Evolutionary conservation across 1,284 basidiomycete genomes (phyloP).

Genomic region (Apiotrichum gracile): DNA sequence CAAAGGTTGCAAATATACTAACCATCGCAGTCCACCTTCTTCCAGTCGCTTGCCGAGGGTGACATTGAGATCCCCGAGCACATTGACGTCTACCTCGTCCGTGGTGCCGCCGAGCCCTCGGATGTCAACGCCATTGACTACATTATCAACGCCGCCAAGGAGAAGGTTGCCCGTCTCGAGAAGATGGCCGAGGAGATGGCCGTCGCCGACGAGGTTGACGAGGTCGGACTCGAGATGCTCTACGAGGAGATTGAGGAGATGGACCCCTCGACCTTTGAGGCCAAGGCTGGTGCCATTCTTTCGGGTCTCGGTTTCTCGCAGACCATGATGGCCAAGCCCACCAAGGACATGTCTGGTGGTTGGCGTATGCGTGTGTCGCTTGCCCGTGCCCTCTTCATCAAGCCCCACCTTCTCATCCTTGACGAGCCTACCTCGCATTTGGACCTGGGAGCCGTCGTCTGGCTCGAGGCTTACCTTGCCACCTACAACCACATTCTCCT

Average conservation of each 20-base stretch:
- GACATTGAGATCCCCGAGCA: conserved; percentile 92
- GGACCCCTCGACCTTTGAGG: conserved; percentile 91
- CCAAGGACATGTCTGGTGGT: conserved; percentile 97
- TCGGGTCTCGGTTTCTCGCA: conserved; percentile 92
- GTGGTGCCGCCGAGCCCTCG: conserved; percentile 94
- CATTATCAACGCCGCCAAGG: conserved; percentile 85
- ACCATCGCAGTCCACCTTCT: conserved; percentile 50
- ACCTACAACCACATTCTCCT: conserved; percentile 94
- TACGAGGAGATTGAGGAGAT: conserved; percentile 98
- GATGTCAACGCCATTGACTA: conserved; percentile 94
- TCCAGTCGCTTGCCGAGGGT: conserved; percentile 67
- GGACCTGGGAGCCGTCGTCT: conserved; percentile 95
- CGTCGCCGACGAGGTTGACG: conserved; percentile 81
- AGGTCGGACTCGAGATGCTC: conserved; percentile 74
- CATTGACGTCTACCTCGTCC: conserved; percentile 93
- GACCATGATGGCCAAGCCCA: conserved; percentile 92
- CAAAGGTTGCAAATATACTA: not conserved
- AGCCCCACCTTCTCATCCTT: conserved; percentile 87
- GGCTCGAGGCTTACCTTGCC: conserved; percentile 95
- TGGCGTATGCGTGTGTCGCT: conserved; percentile 99
- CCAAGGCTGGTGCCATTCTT: conserved; percentile 90
- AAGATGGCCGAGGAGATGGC: conserved; percentile 92
- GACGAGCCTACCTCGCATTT: conserved; percentile 65
- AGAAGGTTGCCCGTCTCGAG: conserved; percentile 93
- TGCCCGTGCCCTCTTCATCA: conserved; percentile 90